Evolutionary conservation across 78 protist species (phyloP).

Genomic region (Cyanophora paradoxa): DNA sequence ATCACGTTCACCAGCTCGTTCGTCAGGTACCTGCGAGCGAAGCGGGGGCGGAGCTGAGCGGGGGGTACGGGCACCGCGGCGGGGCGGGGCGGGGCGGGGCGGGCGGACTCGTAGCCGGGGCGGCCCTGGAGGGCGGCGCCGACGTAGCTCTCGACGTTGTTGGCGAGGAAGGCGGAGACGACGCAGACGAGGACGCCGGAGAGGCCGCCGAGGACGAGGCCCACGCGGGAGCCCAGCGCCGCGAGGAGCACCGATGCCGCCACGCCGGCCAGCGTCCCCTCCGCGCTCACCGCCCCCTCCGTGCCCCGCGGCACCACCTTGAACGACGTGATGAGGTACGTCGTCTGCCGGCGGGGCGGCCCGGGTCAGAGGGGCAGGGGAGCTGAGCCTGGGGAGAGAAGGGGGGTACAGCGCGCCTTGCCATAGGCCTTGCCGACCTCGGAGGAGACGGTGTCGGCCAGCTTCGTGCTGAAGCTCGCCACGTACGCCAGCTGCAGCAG

Average conservation of each 20-base stretch:
- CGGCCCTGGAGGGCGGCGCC: background rate
- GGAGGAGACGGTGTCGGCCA: background rate
- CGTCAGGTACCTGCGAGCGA: too few relatives aligned
- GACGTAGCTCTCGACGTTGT: background rate
- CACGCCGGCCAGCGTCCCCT: slow-evolving; percentile 12
- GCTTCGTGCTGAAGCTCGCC: slow-evolving; percentile 5
- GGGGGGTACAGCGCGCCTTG: too few relatives aligned
- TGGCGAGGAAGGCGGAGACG: background rate
- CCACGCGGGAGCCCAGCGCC: background rate
- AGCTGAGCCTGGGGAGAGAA: too few relatives aligned
- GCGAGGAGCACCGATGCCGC: background rate
- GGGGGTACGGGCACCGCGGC: too few relatives aligned
- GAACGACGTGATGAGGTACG: slow-evolving; percentile 6
- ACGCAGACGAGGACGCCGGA: background rate
- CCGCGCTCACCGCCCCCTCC: slow-evolving; percentile 11
- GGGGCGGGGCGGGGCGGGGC: too few relatives aligned
- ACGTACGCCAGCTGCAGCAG: background rate
- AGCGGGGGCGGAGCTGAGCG: too few relatives aligned
- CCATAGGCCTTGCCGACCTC: slow-evolving; percentile 25
- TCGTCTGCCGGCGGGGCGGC: too few relatives aligned
- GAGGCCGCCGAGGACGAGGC: background rate
- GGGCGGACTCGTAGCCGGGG: too few relatives aligned
- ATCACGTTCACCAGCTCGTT: slow-evolving; percentile 11
- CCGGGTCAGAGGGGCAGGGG: too few relatives aligned
- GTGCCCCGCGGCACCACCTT: background rate